Conservation (phyloP, 306 rosid genomes). For the Castanopsis chinensis region DNA sequence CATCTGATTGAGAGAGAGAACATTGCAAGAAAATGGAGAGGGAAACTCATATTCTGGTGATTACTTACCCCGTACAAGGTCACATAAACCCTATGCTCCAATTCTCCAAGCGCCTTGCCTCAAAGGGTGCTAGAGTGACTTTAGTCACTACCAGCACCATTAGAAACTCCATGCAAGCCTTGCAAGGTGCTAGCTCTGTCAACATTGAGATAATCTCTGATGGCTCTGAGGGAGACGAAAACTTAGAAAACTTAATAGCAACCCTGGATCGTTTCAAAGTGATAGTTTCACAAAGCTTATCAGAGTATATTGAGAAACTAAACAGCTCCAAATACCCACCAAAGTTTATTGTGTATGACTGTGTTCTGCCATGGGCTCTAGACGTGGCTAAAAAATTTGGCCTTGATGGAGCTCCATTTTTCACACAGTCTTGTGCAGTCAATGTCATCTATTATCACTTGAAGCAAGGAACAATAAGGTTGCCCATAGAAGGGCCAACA, state of each 20-base stretch:
- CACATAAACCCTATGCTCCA: slow-evolving; percentile 31
- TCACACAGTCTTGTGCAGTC: slow-evolving; percentile 17
- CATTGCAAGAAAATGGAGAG: neutral
- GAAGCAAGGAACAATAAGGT: neutral
- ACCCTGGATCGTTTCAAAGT: neutral
- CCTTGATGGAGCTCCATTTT: slow-evolving; percentile 22
- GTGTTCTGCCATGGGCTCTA: slow-evolving; percentile 24
- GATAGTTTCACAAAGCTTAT: neutral
- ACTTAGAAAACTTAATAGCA: neutral
- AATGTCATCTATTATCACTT: slow-evolving; percentile 7
- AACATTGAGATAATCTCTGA: slow-evolving; percentile 18
- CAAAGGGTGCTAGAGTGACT: slow-evolving; percentile 21
- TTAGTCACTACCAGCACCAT: slow-evolving; percentile 5
- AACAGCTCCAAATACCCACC: neutral
- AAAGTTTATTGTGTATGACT: slow-evolving; percentile 21
- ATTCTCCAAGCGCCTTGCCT: slow-evolving; percentile 19
- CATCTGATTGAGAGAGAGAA: too few relatives aligned
- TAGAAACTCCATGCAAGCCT: neutral
- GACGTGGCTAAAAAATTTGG: slow-evolving; percentile 26
- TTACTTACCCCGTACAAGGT: slow-evolving; percentile 24
- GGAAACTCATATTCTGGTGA: neutral
- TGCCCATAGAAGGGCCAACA: neutral
- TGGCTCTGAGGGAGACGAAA: slow-evolving; percentile 4
- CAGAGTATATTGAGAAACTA: neutral
- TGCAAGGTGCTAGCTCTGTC: neutral